These are phyloP conservation scores for Nakaseomyces delphensis DNA, from an alignment of 1,139 yeast genomes.

Conservation along the genomic window DNA sequence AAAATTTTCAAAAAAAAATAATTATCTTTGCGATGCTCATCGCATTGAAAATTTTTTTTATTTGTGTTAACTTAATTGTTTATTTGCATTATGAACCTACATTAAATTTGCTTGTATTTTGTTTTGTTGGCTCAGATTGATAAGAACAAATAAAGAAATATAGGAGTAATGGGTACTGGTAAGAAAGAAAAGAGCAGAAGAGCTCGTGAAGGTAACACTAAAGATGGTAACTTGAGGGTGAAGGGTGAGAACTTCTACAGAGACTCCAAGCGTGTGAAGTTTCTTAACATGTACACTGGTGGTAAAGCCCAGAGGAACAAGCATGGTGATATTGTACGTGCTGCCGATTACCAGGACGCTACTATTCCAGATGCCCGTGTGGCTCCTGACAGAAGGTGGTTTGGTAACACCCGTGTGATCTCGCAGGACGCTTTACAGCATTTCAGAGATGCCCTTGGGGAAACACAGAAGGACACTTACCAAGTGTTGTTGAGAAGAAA, in stretches of 20 bases:
- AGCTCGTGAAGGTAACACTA: slow-evolving; percentile 66
- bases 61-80: no score
- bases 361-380: slow-evolving; percentile 88
- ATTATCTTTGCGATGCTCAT: slow-evolving; percentile 5
- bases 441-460: slow-evolving; percentile 91
- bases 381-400: slow-evolving; percentile 95
- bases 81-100: no score
- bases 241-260: slow-evolving; percentile 96
- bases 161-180: slow-evolving; percentile 83
- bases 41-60: slow-evolving; percentile 7
- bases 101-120: slow-evolving; percentile 6
- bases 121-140: slow-evolving; percentile 7
- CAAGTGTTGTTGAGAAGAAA: slow-evolving; percentile 83
- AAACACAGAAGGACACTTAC: slow-evolving; percentile 74
- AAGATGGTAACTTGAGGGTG: slow-evolving; percentile 86
- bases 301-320: slow-evolving; percentile 85
- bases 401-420: slow-evolving; percentile 93
- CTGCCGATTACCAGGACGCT: slow-evolving; percentile 82
- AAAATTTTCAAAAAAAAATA: background rate
- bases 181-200: slow-evolving; percentile 89
- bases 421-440: slow-evolving; percentile 94
- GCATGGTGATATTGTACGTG: slow-evolving; percentile 75
- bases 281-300: slow-evolving; percentile 82
- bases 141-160: no score
- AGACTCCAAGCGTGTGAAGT: slow-evolving; percentile 89